Evolutionary conservation across 1,139 yeast genomes (phyloP), one percentile per base, ranked within the genome.

Genomic region (Taphrina deformans): DNA sequence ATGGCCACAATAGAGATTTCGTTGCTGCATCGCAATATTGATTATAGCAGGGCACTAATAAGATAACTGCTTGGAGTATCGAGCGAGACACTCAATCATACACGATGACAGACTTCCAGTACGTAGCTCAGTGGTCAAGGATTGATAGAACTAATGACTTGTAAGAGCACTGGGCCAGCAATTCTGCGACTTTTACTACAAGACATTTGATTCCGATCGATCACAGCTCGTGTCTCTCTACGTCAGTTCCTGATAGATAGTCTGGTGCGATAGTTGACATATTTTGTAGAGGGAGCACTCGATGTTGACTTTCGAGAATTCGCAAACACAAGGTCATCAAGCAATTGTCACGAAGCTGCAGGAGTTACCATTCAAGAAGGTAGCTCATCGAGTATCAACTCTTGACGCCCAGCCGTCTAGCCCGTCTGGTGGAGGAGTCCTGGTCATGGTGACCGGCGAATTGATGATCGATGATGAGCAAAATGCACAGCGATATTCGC

Each of bases 381-480:
- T 95, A 68, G 87, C 84, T 61, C 99, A 93, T 81, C 84, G 95
- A 79, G 87, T 93, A 75, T 86, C 96, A 66, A 92, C 99, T 58
- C 83, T 93, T 74, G 99, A 93, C 75, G 99, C 98, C 60, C 99
- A 93, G 80, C 99, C 99, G 58, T 97, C 95, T 48, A 88, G 96
- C 68, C 89, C 96, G 68, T 84, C 81, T 72, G 71, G 72, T 40
- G 97, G 97, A 69, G 98, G 92, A 75, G 96, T 93, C 67, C 82
- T 93, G 73, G 98, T 92, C 67, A 88, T 93, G 96, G 98, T 93
- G 72, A 93, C 99, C 65, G 99, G 99, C 70, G 97, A 90, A 77
- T 83, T 93, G 72, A 79, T 91, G 71, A 84, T 88, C 72, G 99
- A 93, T 76, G 98, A 92, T 69, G 98, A 93, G 79, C 88, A 86